Evolutionary conservation across 2,329 filamentous ascomycete genomes (phyloP).

Genomic region (Myriangium duriaei): DNA sequence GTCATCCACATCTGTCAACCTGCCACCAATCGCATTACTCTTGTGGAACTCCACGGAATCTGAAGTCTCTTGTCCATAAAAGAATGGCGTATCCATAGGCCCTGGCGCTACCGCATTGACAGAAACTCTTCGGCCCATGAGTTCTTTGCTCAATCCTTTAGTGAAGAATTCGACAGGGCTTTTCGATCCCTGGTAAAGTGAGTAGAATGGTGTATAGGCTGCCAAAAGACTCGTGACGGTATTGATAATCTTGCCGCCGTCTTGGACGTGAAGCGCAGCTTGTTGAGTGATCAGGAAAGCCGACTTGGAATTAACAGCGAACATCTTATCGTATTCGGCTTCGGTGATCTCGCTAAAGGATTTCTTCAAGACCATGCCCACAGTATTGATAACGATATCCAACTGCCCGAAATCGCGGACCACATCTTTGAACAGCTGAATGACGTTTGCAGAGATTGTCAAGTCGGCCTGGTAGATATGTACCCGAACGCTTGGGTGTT

Average conservation of each 20-base stretch:
- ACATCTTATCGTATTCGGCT: slow-evolving; percentile 38
- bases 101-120: slow-evolving; percentile 43
- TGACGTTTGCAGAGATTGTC: slow-evolving; percentile 28
- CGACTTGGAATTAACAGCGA: slow-evolving; percentile 46
- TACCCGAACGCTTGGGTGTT: slow-evolving; percentile 23
- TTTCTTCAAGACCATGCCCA: slow-evolving; percentile 40
- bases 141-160: slow-evolving; percentile 42
- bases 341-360: slow-evolving; percentile 35
- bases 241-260: slow-evolving; percentile 35
- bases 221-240: slow-evolving; percentile 27
- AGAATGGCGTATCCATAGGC: not conserved
- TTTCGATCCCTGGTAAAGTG: slow-evolving; percentile 45
- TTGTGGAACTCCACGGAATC: slow-evolving; percentile 9
- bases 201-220: slow-evolving; percentile 34
- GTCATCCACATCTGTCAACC: slow-evolving; percentile 39
- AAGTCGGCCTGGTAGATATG: slow-evolving; percentile 33
- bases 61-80: not conserved
- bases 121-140: slow-evolving; percentile 38
- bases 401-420: slow-evolving; percentile 32
- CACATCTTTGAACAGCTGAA: slow-evolving; percentile 29
- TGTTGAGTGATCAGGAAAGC: slow-evolving; percentile 43
- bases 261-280: slow-evolving; percentile 38
- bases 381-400: slow-evolving; percentile 40
- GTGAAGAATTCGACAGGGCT: slow-evolving; percentile 49
- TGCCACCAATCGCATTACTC: slow-evolving; percentile 31